phyloP scores from a whole-genome alignment of 495 filamentous ascomycete species.

The Lindgomyces ingoldianus region DNA sequence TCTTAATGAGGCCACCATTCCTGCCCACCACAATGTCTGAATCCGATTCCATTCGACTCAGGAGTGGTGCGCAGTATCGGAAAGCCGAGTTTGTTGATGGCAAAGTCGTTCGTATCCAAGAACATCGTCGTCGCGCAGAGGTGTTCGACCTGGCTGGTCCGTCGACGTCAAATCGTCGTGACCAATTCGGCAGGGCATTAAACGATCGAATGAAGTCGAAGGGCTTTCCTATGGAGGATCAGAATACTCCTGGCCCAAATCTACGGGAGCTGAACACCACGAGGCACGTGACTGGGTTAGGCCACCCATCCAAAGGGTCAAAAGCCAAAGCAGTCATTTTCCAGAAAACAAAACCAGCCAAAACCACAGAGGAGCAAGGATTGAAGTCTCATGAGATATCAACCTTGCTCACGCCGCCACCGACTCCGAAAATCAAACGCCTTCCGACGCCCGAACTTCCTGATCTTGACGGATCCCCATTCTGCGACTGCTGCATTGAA shows the following conservation, averaged over 20 bases:
- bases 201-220: background rate
- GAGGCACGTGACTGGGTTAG: background rate
- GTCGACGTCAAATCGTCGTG: background rate
- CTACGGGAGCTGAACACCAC: background rate
- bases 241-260: background rate
- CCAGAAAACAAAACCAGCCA: background rate
- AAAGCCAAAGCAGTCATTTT: constrained; percentile 1
- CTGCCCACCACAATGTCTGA: constrained; percentile 5
- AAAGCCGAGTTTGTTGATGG: constrained; percentile 22
- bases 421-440: constrained; percentile 33
- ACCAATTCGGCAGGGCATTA: background rate
- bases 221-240: background rate
- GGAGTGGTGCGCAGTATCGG: constrained; percentile 17
- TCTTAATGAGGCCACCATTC: constrained; percentile 18
- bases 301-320: background rate
- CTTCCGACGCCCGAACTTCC: constrained; percentile 39
- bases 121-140: constrained; percentile 30
- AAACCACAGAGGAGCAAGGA: background rate
- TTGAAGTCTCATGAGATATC: background rate
- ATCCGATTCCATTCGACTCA: background rate
- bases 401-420: constrained; percentile 29
- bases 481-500: constrained; percentile 36
- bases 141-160: constrained; percentile 1
- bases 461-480: constrained; percentile 22
- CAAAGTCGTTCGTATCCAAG: constrained; percentile 22